A percentile compares a stretch with the other conserved stretches of the same genome.
phyloP scores from a whole-genome alignment of 108 stramenopile genomes.

The Nitzschia sp. region DNA sequence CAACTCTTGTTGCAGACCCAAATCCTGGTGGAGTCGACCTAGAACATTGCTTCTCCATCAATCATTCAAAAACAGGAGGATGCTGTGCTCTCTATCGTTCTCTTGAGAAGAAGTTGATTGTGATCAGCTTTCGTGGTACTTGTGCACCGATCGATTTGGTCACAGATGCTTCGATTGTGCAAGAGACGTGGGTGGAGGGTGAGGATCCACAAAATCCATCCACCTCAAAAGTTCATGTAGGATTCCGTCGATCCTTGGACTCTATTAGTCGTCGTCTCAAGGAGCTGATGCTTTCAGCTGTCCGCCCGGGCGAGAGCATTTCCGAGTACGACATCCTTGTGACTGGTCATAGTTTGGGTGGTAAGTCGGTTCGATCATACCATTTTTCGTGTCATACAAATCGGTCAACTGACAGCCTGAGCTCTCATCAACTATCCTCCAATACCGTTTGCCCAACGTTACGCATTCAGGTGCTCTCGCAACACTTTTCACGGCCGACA shows the following conservation, averaged over 20 bases:
- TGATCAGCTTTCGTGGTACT: constrained; percentile 82
- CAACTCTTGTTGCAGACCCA: background rate
- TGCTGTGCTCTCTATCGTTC: constrained; percentile 73
- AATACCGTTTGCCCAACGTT: too few relatives aligned
- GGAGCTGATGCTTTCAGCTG: constrained; percentile 68
- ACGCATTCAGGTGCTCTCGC: too few relatives aligned
- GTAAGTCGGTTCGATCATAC: too few relatives aligned
- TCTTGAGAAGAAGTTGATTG: constrained; percentile 60
- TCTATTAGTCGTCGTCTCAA: constrained; percentile 82
- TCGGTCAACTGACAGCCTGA: too few relatives aligned
- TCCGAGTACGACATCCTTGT: constrained; percentile 74
- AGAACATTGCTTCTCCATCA: constrained; percentile 84
- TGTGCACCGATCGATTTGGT: constrained; percentile 76
- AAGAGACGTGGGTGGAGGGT: constrained; percentile 79
- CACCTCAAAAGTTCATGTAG: constrained; percentile 71
- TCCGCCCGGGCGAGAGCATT: constrained; percentile 56
- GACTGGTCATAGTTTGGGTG: constrained; percentile 84
- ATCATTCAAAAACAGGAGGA: constrained; percentile 77
- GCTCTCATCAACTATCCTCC: too few relatives aligned
- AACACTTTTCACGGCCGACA: constrained; percentile 73
- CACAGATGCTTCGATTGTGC: constrained; percentile 77
- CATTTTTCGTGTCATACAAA: too few relatives aligned
- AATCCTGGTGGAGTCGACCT: constrained; percentile 45
- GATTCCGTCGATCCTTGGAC: constrained; percentile 73
- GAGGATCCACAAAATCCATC: constrained; percentile 55